Base-by-base conservation (phyloP, 1,284 basidiomycete species). In the Moesziomyces aphidis region DNA sequence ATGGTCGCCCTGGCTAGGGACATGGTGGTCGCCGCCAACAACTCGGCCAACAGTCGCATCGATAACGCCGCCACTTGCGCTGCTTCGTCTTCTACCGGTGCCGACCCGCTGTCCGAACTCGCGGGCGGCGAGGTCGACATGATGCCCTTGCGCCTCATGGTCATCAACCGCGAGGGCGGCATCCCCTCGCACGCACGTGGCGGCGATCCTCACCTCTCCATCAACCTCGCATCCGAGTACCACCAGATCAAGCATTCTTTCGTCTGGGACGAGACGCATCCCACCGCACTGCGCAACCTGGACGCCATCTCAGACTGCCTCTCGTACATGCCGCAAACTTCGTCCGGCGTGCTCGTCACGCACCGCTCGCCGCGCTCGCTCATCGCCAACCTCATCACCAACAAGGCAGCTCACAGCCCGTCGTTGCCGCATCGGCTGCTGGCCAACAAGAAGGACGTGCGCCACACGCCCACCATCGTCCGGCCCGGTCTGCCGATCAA, bases 371-470 rank as follows among this genome's bases (percentile, higher is more conserved):
- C 95, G 0, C 93, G 93, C 62, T 93, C 93, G 3, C 90, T 99
- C 67, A 98, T 99, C 78, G 96, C 90, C 48, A 98, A 99, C 85
- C 89, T 99, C 47, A 96, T 99, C 83, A 99, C 97, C 51, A 99
- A 99, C 86, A 97, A 96, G 84, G 97, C 97, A 1, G 95, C 95
- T 1, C 91, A 97, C 77, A 95, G 93, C 75, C 97, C 96, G 2
- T 95, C 93, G 65, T 88, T 99, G 26, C 95, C 96, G 36, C 94
- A 97, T 78, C 93, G 95, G 3, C 88, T 98, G 10, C 88, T 99
- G 31, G 91, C 93, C 72, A 92, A 93, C 81, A 89, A 92, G 55
- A 90, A 91, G 75, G 89, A 97, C 62, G 93, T 93, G 0, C 89
- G 90, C 3, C 91, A 97, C 78, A 97, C 95, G 9, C 97, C 97